A percentile compares a stretch with the other conserved stretches of the same genome.
phyloP scores from a whole-genome alignment of 78 protist genomes.

The Thecamonas trahens region DNA sequence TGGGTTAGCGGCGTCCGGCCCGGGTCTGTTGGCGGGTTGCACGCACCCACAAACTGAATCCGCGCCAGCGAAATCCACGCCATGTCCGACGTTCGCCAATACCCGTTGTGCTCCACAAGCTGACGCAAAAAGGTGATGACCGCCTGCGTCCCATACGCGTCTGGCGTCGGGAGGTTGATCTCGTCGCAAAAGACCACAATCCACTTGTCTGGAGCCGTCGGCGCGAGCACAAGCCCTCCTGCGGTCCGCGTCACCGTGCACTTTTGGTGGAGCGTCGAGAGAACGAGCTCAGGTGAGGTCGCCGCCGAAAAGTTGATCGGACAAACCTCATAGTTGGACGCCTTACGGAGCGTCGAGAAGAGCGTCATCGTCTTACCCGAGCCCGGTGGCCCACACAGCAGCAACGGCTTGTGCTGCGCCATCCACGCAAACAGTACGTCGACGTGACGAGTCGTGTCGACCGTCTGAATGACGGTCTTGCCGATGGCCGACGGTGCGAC shows the following conservation, averaged over 20 bases:
- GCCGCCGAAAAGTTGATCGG: conserved; percentile 64
- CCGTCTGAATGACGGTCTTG: conserved; percentile 76
- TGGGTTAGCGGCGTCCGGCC: conserved; percentile 68
- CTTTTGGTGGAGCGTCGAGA: conserved; percentile 52
- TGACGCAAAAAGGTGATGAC: conserved; percentile 74
- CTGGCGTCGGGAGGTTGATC: conserved; percentile 73
- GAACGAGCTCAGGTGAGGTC: conserved; percentile 70
- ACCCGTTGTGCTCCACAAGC: conserved; percentile 55
- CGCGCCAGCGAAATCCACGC: conserved; percentile 24
- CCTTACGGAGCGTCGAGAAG: conserved; percentile 19
- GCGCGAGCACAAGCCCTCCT: conserved; percentile 57
- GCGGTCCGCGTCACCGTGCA: conserved; percentile 66
- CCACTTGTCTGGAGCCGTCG: conserved; percentile 55
- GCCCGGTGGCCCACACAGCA: conserved; percentile 81
- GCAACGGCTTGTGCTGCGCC: conserved; percentile 14
- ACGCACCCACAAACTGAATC: conserved; percentile 47
- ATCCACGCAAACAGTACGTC: conserved; percentile 40
- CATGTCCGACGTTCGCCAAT: conserved; percentile 41
- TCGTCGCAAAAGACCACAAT: conserved; percentile 70
- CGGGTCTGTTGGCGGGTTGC: conserved; percentile 90
- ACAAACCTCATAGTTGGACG: conserved; percentile 19
- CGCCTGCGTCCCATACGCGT: conserved; percentile 66
- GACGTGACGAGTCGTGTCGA: conserved; percentile 65
- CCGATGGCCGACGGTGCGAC: not conserved
- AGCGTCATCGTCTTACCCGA: conserved; percentile 73